Evolutionary conservation across 805 yeast genomes (phyloP).

Genomic region (Pichia membranifaciens): DNA sequence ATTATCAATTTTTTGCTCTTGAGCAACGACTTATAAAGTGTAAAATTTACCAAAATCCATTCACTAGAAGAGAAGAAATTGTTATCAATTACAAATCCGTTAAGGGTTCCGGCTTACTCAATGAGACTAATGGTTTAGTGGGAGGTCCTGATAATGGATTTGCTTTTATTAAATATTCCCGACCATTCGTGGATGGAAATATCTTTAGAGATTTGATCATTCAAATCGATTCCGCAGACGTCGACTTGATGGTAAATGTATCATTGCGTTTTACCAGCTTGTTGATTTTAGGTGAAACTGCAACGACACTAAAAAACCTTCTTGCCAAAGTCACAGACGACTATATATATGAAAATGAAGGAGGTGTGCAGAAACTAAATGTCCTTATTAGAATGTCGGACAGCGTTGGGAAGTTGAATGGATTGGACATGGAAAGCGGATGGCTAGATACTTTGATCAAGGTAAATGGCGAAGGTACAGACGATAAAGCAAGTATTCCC

Average conservation of each 20-base stretch:
- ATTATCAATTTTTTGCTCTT: slow-evolving; percentile 67
- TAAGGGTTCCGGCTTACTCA: slow-evolving; percentile 30
- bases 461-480: slow-evolving; percentile 21
- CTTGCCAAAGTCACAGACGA: slow-evolving; percentile 22
- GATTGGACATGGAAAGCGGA: slow-evolving; percentile 23
- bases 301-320: slow-evolving; percentile 19
- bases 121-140: slow-evolving; percentile 14
- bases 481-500: slow-evolving; percentile 13
- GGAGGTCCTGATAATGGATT: slow-evolving; percentile 14
- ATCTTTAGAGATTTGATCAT: slow-evolving; percentile 34
- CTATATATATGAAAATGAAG: slow-evolving; percentile 22
- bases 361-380: slow-evolving; percentile 17
- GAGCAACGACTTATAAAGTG: slow-evolving; percentile 65
- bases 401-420: slow-evolving; percentile 24
- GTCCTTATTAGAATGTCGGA: slow-evolving; percentile 17
- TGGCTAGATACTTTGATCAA: slow-evolving; percentile 23
- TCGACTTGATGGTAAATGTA: slow-evolving; percentile 29
- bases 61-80: slow-evolving; percentile 50
- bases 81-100: slow-evolving; percentile 44
- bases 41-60: slow-evolving; percentile 46
- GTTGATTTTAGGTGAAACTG: slow-evolving; percentile 22
- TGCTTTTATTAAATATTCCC: slow-evolving; percentile 31
- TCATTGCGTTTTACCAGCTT: slow-evolving; percentile 26
- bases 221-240: slow-evolving; percentile 34
- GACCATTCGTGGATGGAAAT: slow-evolving; percentile 41